A percentile compares a stretch with the other conserved stretches of the same genome.
Conservation (phyloP, 441 rosid species). For the Populus hybrid region DNA sequence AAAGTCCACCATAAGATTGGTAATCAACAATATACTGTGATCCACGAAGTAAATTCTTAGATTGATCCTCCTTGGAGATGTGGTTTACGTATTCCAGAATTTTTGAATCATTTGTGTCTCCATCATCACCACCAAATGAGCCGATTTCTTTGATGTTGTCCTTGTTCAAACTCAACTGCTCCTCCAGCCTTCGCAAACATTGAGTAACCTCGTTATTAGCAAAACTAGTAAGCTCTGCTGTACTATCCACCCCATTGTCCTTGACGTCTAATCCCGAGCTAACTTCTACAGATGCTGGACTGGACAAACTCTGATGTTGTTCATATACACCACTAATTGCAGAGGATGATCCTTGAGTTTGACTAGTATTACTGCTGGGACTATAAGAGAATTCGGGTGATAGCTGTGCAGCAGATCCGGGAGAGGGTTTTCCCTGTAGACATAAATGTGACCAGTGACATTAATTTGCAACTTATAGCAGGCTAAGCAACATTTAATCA, state of each 20-base stretch:
- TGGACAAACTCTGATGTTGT: slow-evolving; percentile 41
- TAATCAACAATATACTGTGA: slow-evolving; percentile 35
- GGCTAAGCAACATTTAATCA: neutral
- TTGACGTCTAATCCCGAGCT: slow-evolving; percentile 42
- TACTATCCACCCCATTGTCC: slow-evolving; percentile 31
- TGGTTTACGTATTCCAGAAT: slow-evolving; percentile 31
- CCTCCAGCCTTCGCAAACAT: slow-evolving; percentile 64
- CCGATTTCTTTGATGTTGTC: slow-evolving; percentile 44
- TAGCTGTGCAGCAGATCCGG: slow-evolving; percentile 39
- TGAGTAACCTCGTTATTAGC: slow-evolving; percentile 38
- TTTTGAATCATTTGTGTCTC: slow-evolving; percentile 31
- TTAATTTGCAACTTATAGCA: slow-evolving; percentile 7
- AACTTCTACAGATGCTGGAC: slow-evolving; percentile 60
- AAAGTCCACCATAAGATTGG: slow-evolving; percentile 36
- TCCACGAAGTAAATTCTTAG: slow-evolving; percentile 27
- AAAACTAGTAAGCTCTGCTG: slow-evolving; percentile 32
- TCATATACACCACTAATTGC: slow-evolving; percentile 38
- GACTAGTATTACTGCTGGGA: slow-evolving; percentile 40
- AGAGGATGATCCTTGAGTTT: slow-evolving; percentile 47
- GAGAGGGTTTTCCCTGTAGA: slow-evolving; percentile 52
- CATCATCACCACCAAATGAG: slow-evolving; percentile 36
- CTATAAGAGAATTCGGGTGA: slow-evolving; percentile 47
- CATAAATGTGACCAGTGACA: slow-evolving; percentile 21
- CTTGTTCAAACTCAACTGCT: slow-evolving; percentile 79
- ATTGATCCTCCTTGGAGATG: slow-evolving; percentile 30